phyloP scores from a whole-genome alignment of 352 stramenopile genomes.

The Globisporangium viniferum region DNA sequence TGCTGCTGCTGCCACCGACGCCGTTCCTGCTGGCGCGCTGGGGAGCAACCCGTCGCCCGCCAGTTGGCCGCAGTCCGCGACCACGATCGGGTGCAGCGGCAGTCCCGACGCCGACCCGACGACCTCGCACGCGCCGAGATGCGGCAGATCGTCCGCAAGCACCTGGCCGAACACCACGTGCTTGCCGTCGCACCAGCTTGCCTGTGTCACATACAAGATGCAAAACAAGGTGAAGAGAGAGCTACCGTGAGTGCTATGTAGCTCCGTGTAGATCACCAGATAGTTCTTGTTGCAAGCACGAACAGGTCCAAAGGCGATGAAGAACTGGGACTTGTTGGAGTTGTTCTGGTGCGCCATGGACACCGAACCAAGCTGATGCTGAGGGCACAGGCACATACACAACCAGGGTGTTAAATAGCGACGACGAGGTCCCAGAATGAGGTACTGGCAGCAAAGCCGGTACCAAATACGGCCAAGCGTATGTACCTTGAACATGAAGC shows the following conservation, averaged over 20 bases:
- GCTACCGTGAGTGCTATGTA: neutral
- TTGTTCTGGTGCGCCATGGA: conserved; percentile 97
- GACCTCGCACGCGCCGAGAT: conserved; percentile 43
- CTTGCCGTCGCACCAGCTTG: conserved; percentile 94
- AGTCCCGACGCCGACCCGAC: conserved; percentile 48
- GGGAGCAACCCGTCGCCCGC: conserved; percentile 39
- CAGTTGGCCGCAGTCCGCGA: conserved; percentile 61
- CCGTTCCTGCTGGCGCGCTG: conserved; percentile 7
- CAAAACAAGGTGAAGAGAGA: neutral
- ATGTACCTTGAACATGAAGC: conserved; percentile 74
- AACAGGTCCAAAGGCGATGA: conserved; percentile 92
- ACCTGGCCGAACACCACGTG: conserved; percentile 99
- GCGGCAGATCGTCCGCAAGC: conserved; percentile 58
- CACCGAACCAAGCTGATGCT: conserved; percentile 91
- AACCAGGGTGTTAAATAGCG: neutral
- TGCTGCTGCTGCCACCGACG: conserved; percentile 13
- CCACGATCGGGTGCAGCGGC: conserved; percentile 42
- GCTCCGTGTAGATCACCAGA: neutral
- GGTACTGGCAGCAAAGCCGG: neutral
- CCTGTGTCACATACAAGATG: conserved; percentile 18
- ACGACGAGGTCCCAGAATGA: neutral
- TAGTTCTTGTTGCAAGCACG: neutral
- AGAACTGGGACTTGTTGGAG: conserved; percentile 99
- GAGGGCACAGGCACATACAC: conserved; percentile 33
- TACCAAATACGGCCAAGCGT: neutral